A percentile compares a stretch with the other conserved stretches of the same genome.
Evolutionary conservation across 768 basidiomycete genomes (phyloP).

Genomic region (Suillus brevipes): DNA sequence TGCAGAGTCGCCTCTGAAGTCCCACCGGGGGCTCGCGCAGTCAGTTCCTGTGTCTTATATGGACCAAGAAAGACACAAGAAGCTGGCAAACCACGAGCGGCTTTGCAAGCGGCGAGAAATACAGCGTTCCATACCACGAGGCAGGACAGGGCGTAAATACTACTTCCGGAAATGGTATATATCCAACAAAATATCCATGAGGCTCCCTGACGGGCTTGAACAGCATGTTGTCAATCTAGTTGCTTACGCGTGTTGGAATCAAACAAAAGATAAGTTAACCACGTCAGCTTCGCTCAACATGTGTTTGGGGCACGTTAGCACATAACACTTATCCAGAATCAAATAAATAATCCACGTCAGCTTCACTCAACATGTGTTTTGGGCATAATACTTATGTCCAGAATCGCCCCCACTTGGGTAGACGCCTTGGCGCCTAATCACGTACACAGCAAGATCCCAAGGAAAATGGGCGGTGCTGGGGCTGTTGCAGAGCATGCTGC

Average conservation of each 20-base stretch:
- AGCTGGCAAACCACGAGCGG: constrained; percentile 8
- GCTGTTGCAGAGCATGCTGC: not conserved
- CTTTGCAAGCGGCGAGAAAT: constrained; percentile 1
- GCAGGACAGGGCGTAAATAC: constrained; percentile 1
- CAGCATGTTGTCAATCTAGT: not conserved
- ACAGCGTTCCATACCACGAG: constrained; percentile 3
- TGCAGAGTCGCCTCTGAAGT: constrained; percentile 17
- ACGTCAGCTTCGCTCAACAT: not conserved
- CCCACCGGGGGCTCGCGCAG: constrained; percentile 29
- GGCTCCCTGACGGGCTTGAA: not conserved
- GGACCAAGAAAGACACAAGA: constrained; percentile 15
- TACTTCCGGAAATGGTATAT: not conserved
- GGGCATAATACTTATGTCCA: not conserved
- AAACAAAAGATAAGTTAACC: not conserved
- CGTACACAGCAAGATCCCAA: not conserved
- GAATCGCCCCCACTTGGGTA: not conserved
- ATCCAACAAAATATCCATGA: not conserved
- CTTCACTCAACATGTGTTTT: no score
- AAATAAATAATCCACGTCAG: no score
- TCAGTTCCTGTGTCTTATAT: constrained; percentile 21
- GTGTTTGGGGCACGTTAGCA: not conserved
- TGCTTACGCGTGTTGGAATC: constrained; percentile 6
- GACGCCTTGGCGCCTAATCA: not conserved
- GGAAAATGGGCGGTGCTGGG: not conserved
- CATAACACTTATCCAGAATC: not conserved